Evolutionary conservation across 805 yeast species (phyloP), one percentile per base, ranked within the genome.

Genomic region (Pichia deserticola): DNA sequence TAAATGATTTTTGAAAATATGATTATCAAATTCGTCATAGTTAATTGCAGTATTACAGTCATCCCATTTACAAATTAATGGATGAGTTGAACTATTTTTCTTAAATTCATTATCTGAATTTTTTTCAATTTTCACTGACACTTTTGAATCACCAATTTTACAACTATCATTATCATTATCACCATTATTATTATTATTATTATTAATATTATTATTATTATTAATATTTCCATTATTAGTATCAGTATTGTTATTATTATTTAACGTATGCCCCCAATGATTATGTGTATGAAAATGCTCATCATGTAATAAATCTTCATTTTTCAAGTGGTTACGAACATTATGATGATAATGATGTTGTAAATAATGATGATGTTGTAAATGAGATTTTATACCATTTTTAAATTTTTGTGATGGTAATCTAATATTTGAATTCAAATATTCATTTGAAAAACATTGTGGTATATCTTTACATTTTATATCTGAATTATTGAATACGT

Each of bases 21-120:
- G 89, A 40, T 71, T 69, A 50, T 77, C 79, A 35, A 79, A 57
- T 28, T 70, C 71, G 4, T 67, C 52, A 7, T 72, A 54, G 34
- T 68, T 70, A 30, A 60, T 40, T 12, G 57, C 59, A 42, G 71
- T 69, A 10, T 64, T 62, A 61, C 95, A 87, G 50, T 77, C 71
- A 44, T 79, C 80, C 95, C 95, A 87, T 60, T 79, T 76, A 64
- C 95, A 86, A 2, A 49, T 46, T 5, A 53, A 49, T 57, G 60
- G 52, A 57, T 62, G 52, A 13, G 35, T 34, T 12, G 5, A 7
- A 10, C 6, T 20, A 9, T 27, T 40, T 8, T 8, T 7, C 63
- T 67, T 52, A 25, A 15, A 36, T 28, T 36, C 40, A 5, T 41
- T 29, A 15, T 34, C 41, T 10, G 42, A 15, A 27, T 20, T 15